Evolutionary conservation across 2,329 filamentous ascomycete species (phyloP), one percentile per base, ranked within the genome.

Genomic region (Nannizziopsis barbatae): DNA sequence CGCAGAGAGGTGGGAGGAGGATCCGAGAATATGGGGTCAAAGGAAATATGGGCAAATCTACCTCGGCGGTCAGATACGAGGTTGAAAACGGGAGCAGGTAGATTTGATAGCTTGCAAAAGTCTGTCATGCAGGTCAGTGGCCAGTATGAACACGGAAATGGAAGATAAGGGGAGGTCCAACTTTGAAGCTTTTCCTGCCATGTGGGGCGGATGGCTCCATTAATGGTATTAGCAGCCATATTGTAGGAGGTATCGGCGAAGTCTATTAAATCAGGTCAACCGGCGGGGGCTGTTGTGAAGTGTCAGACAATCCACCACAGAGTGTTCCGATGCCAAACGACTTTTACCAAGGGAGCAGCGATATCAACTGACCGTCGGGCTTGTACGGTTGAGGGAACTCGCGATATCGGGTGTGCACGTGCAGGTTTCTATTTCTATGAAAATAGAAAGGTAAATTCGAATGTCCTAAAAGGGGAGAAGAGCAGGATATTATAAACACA

Each of bases 11-110:
- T 12, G 32, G 31, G 15, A 30, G 30, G 57, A 51, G 15, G 62
- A 58, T 18, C n/a, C 41, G 35, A 33, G 7, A 42, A 11, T 14
- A 43, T 31, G 22, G 37, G 36, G 31, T 30, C 40, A 36, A 43
- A 30, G 20, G 32, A 33, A n/a, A 40, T 27, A 31, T 32, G 42
- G 15, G 43, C 52, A 47, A 15, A 50, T 17, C 38, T 73, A 84
- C 83, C 83, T 75, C 83, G 75, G 62, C 82, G 77, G 65, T 87
- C 84, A 58, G 84, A 87, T 45, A 85, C 76, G 57, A 85, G 79
- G 60, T 82, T 79, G 63, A 81, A 88, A 46, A 76, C 67, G 6
- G 82, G 82, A 42, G 70, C 64, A 38, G 68, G 64, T 36, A 78
- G 61, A 52, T 77, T 73, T 47, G 69, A 69, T 52, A 71, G 69